A percentile compares a stretch with the other conserved stretches of the same genome.
phyloP scores from a whole-genome alignment of 1,284 basidiomycete genomes.

The Leccinum subrobustum region DNA sequence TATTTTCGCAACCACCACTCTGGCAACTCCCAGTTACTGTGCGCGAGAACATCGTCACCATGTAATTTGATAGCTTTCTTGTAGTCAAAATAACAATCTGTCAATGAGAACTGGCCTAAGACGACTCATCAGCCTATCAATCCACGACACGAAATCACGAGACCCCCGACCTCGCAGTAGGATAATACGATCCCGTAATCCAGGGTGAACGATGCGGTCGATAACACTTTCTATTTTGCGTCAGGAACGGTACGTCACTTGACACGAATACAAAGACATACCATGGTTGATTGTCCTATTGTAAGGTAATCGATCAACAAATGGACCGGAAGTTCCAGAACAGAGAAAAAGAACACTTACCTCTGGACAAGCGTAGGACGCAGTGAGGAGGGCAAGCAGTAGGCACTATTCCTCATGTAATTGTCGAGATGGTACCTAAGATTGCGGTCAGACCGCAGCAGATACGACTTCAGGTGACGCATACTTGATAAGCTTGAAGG shows the following conservation, averaged over 20 bases:
- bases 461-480: slow-evolving; percentile 21
- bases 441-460: slow-evolving; percentile 1
- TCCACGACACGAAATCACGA: slow-evolving; percentile 23
- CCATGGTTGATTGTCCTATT: slow-evolving; percentile 82
- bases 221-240: slow-evolving; percentile 72
- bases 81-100: slow-evolving; percentile 74
- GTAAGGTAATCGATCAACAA: slow-evolving; percentile 16
- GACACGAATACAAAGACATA: slow-evolving; percentile 27
- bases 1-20: slow-evolving; percentile 83
- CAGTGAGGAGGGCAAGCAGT: slow-evolving; percentile 85
- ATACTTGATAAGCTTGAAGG: slow-evolving; percentile 79
- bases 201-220: slow-evolving; percentile 83
- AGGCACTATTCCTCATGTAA: slow-evolving; percentile 74
- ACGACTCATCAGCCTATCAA: slow-evolving; percentile 34
- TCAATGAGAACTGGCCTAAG: slow-evolving; percentile 73
- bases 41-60: slow-evolving; percentile 85
- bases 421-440: slow-evolving; percentile 84
- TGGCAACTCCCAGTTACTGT: slow-evolving; percentile 85
- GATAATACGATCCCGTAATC: slow-evolving; percentile 87
- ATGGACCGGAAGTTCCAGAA: neutral
- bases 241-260: slow-evolving; percentile 10
- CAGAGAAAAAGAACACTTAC: slow-evolving; percentile 34
- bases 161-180: slow-evolving; percentile 62
- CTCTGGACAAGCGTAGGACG: slow-evolving; percentile 84
- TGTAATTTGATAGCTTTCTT: slow-evolving; percentile 69